Evolutionary conservation across 169 alveolate genomes (phyloP), one percentile per base, ranked within the genome.

Genomic region (Cryptosporidium viatorum): DNA sequence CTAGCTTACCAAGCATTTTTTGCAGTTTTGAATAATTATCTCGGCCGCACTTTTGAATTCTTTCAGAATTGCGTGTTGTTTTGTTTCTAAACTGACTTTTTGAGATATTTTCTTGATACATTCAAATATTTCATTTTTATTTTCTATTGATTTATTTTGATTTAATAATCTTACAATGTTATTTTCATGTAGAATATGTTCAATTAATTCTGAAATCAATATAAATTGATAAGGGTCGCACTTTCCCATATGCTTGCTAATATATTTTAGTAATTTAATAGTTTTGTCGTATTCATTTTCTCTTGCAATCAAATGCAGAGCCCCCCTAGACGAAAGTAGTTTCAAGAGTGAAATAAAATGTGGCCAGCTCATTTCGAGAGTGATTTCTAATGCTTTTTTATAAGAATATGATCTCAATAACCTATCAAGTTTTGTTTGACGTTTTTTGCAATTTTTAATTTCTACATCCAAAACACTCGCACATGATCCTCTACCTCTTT

Each of bases 271-370:
- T 26, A 80, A 35, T 41, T 26, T 80, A 14, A 41, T 29, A 26
- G 41, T 41, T 43, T 62, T 80, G 4, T 80, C 43, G 37, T 39
- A 39, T 29, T 59, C 73, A 35, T 41, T 58, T 10, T 80, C 89
- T 39, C 75, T 80, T 21, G 75, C 73, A 37, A 80, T 41, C 29
- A 80, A 26, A 43, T 80, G 89, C 21, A 80, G 4, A 31, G 89
- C 89, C 21, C 89, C 89, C 26, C 89, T 60, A 1, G 89, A 80
- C 23, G 89, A 80, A 16, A 80, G 68, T 26, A 23, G 23, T 43
- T 41, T 51, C 23, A 80, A 9, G 12, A 80, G 41, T 33, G 89
- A 41, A 29, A 80, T 41, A 59, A 80, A 59, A 50, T 80, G 75
- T 7, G 50, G 26, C 89, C 89, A 80, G 31, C 48, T 80, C 75